Evolutionary conservation across 257 asterid species (phyloP), one percentile per base, ranked within the genome.

Genomic region (Marsdenia floribunda): DNA sequence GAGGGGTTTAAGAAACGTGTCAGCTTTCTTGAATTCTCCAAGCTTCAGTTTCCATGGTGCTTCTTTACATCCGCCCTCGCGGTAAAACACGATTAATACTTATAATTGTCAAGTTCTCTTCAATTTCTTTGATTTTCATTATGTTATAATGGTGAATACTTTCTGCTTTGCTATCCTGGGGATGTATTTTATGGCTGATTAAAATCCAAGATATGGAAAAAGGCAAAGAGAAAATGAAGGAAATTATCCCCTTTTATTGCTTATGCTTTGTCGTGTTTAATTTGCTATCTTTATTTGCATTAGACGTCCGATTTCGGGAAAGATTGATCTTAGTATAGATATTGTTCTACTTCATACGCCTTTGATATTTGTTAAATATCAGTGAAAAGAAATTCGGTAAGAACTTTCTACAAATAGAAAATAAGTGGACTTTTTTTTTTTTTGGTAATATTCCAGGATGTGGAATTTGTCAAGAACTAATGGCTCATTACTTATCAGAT

Each of bases 81-180:
- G 97, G 98, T 90, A 83, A 66, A 13, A n/a, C 71, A 9, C 15
- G 50, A 33, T 12, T 37, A 52, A 0, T 44, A 53, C 15, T 21
- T 68, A 55, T 69, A 9, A 33, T 52, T 40, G 1, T 42, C 38
- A 22, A 54, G 16, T 13, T 42, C 68, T 37, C 52, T 19, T 5
- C 33, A 6, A 60, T 57, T 76, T 69, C 6, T 4, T 69, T 61
- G 1, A 1, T 24, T 24, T 5, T 69, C 29, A 21, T 49, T 6
- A 74, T 70, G 29, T 6, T 37, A 35, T 38, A 13, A 5, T 75
- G 42, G 52, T 26, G 18, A 22, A 35, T 54, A 15, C 40, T 54
- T 58, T 73, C 47, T 73, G 21, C 9, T 58, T 73, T 40, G 11
- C 19, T 12, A 24, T 44, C 49, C 68, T n/a, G 14, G 19, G 18